Evolutionary conservation across 768 basidiomycete species (phyloP).

Genomic region (Phlegmacium glaucopus): DNA sequence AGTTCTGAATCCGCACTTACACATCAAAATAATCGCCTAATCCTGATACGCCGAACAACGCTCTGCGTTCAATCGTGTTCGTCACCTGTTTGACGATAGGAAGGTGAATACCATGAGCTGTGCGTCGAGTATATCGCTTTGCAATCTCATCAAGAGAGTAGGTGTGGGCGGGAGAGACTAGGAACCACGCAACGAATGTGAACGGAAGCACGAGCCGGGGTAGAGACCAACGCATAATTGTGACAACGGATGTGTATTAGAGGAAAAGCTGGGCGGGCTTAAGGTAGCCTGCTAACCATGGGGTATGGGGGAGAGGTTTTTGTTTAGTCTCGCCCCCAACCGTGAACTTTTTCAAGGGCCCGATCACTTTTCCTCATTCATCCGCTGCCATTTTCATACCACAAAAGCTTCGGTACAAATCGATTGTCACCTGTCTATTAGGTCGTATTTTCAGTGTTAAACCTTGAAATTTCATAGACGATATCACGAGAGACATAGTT

Average conservation of each 20-base stretch:
- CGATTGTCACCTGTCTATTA: no score
- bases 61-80: constrained; percentile 23
- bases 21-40: constrained; percentile 62
- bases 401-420: no score
- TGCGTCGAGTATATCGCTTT: constrained; percentile 22
- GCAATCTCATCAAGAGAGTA: constrained; percentile 21
- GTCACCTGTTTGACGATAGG: constrained; percentile 29
- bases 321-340: no score
- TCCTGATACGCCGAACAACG: constrained; percentile 39
- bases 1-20: constrained; percentile 34
- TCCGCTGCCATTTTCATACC: no score
- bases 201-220: not conserved
- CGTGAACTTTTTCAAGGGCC: no score
- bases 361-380: no score
- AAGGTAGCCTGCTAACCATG: no score
- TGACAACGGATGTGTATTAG: not conserved
- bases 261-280: no score
- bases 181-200: not conserved
- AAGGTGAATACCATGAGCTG: constrained; percentile 33
- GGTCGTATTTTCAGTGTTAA: no score
- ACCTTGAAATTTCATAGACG: no score
- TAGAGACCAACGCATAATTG: not conserved
- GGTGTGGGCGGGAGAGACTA: not conserved
- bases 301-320: no score
- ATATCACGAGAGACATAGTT: no score